phyloP scores from a whole-genome alignment of 352 stramenopile species.

The Globisporangium barbulae region DNA sequence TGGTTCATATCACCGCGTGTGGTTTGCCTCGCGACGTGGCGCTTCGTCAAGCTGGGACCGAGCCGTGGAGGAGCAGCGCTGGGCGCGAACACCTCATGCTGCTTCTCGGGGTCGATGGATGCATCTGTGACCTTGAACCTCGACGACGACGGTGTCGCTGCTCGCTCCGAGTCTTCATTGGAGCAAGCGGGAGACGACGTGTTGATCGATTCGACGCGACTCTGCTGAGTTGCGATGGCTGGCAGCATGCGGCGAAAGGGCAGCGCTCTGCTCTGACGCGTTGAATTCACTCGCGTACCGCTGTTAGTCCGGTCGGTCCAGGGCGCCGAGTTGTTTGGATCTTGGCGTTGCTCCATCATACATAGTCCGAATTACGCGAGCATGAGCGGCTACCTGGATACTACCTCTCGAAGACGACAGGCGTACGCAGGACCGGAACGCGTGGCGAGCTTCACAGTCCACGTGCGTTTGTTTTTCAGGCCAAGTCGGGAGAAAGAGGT shows the following conservation, averaged over 20 bases:
- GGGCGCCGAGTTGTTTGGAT: not conserved
- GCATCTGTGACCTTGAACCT: slow-evolving; percentile 9
- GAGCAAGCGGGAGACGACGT: not conserved
- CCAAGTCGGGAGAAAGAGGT: not conserved
- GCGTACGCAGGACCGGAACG: not conserved
- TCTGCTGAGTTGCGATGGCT: not conserved
- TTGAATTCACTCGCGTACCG: not conserved
- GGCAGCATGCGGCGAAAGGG: not conserved
- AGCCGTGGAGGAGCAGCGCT: not conserved
- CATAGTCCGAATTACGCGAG: slow-evolving; percentile 3
- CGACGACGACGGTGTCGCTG: not conserved
- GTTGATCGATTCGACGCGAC: not conserved
- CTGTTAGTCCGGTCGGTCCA: not conserved
- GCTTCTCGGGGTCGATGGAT: not conserved
- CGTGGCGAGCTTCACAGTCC: not conserved
- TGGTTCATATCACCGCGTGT: slow-evolving; percentile 13
- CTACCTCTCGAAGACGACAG: not conserved
- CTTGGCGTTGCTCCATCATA: slow-evolving; percentile 6
- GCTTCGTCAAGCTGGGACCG: not conserved
- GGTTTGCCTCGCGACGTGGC: not conserved
- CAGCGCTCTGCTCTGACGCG: not conserved
- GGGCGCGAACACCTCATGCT: not conserved
- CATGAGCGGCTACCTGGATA: not conserved
- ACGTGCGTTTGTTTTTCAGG: not conserved
- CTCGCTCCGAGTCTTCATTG: not conserved